Conservation (phyloP, 768 basidiomycete genomes). For the Wakefieldia striispora region DNA sequence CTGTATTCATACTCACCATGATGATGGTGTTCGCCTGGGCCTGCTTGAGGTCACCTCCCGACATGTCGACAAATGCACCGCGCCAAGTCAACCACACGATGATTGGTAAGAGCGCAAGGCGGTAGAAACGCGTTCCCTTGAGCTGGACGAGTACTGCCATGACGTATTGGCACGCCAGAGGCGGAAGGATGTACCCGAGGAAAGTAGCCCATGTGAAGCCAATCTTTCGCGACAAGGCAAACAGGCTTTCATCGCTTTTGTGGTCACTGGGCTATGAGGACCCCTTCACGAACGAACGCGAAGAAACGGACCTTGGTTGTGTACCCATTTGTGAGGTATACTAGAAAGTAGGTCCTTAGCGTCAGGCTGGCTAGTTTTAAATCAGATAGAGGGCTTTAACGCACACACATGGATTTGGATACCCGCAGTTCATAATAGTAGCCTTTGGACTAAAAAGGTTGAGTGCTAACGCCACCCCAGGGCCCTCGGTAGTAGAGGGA, state of each 20-base stretch:
- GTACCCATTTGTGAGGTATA: too few species aligned
- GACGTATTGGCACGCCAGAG: conserved; percentile 43
- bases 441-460: neutral
- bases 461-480: neutral
- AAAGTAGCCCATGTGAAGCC: conserved; percentile 21
- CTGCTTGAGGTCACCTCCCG: conserved; percentile 17
- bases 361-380: too few species aligned
- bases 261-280: neutral
- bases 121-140: conserved; percentile 38
- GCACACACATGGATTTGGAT: too few species aligned
- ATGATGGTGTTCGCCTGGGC: conserved; percentile 11
- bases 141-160: conserved; percentile 52
- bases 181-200: conserved; percentile 39
- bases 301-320: conserved; percentile 5
- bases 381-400: too few species aligned
- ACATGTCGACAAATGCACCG: conserved; percentile 27
- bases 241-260: neutral
- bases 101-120: conserved; percentile 49
- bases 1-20: conserved; percentile 11
- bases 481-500: too few species aligned
- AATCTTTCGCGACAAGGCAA: conserved; percentile 6
- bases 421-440: too few species aligned
- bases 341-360: too few species aligned
- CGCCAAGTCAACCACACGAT: conserved; percentile 44
- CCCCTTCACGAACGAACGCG: neutral